A percentile compares a stretch with the other conserved stretches of the same genome.
Conservation (phyloP, 352 stramenopile genomes). For the Pythium grandisporangium region DNA sequence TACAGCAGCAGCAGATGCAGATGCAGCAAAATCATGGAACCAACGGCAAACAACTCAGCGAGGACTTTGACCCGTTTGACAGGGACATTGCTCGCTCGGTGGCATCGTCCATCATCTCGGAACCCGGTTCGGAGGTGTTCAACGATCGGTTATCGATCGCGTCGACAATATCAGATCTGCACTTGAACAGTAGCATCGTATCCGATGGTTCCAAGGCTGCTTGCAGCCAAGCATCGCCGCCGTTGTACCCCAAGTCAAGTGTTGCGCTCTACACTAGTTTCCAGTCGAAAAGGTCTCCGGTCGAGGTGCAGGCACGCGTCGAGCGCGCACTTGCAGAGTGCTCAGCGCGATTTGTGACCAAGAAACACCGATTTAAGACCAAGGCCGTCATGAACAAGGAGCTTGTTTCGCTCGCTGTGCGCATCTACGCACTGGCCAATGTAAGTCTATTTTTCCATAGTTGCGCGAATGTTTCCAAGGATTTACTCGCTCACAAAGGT, state of each 20-base stretch:
- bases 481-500: not conserved
- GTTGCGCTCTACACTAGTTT: constrained; percentile 74
- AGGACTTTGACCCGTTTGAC: constrained; percentile 61
- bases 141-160: constrained; percentile 13
- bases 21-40: too few species aligned
- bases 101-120: constrained; percentile 21
- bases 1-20: constrained; percentile 28
- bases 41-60: constrained; percentile 22
- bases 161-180: constrained; percentile 12
- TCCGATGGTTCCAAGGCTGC: not conserved
- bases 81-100: constrained; percentile 33
- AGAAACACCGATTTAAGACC: constrained; percentile 68
- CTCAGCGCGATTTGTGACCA: constrained; percentile 31
- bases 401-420: constrained; percentile 40
- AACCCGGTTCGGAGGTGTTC: constrained; percentile 18
- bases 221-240: too few species aligned
- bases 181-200: not conserved
- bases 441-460: constrained; percentile 46
- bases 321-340: constrained; percentile 40
- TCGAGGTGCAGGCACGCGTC: constrained; percentile 42
- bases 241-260: constrained; percentile 42
- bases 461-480: too few species aligned
- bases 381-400: constrained; percentile 53
- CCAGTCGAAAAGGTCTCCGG: constrained; percentile 35
- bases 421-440: constrained; percentile 64